Evolutionary conservation across 2,329 filamentous ascomycete genomes (phyloP).

Genomic region (Pyrenochaeta sp.): DNA sequence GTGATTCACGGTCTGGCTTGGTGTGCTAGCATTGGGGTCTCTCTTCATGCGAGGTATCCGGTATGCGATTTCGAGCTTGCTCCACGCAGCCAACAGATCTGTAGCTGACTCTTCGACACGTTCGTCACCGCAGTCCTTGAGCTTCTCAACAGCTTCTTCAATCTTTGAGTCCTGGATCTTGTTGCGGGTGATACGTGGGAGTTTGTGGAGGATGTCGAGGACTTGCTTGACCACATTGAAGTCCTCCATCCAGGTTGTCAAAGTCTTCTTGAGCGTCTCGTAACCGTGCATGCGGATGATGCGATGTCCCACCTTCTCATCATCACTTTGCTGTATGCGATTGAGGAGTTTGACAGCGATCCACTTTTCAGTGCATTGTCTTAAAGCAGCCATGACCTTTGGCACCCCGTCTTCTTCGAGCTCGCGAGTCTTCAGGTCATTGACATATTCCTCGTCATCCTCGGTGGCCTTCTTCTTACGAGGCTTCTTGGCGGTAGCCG

Average conservation of each 20-base stretch:
- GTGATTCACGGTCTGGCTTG: conserved; percentile 59
- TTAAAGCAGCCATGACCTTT: conserved; percentile 94
- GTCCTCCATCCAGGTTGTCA: conserved; percentile 87
- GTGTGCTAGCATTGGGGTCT: conserved; percentile 67
- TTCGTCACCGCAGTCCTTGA: conserved; percentile 74
- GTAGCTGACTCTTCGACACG: conserved; percentile 76
- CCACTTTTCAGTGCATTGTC: conserved; percentile 99
- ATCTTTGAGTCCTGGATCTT: conserved; percentile 98
- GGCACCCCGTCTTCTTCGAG: conserved; percentile 84
- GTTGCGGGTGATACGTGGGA: conserved; percentile 91
- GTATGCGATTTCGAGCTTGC: conserved; percentile 87
- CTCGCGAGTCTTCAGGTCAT: conserved; percentile 79
- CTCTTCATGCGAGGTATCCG: conserved; percentile 90
- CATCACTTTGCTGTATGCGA: conserved; percentile 85
- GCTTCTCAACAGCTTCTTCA: conserved; percentile 76
- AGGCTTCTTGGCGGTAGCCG: conserved; percentile 84
- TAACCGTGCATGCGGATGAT: conserved; percentile 98
- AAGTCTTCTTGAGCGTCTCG: conserved; percentile 86
- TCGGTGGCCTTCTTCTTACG: conserved; percentile 91
- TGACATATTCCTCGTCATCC: conserved; percentile 95
- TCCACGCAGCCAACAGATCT: conserved; percentile 82
- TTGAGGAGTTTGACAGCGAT: conserved; percentile 93
- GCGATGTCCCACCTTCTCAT: conserved; percentile 84
- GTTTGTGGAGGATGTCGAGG: conserved; percentile 84
- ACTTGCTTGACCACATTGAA: conserved; percentile 89